Conservation (phyloP, 495 filamentous ascomycete species). For the Margaritispora aquatica region DNA sequence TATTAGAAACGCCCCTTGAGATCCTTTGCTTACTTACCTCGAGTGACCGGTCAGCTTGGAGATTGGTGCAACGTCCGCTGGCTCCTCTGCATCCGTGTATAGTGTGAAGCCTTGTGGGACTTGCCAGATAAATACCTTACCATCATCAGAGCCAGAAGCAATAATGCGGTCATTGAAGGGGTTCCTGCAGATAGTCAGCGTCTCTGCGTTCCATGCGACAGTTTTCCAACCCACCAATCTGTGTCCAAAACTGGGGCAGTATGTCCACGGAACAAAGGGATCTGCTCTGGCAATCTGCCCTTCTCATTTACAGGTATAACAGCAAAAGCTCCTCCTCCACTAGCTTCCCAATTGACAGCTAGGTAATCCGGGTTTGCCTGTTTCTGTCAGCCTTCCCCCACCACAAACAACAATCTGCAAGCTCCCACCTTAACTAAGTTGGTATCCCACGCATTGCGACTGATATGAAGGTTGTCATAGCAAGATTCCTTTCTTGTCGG, state of each 20-base stretch:
- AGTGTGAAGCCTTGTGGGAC: conserved; percentile 86
- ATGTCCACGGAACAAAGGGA: conserved; percentile 93
- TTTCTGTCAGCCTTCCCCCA: conserved; percentile 12
- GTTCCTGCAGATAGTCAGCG: conserved; percentile 54
- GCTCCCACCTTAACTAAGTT: conserved; percentile 84
- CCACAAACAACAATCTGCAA: background rate
- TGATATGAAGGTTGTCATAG: conserved; percentile 94
- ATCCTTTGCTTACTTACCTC: conserved; percentile 31
- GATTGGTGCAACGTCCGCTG: conserved; percentile 72
- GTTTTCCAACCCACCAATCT: conserved; percentile 68
- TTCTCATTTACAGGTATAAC: conserved; percentile 88
- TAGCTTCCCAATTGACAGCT: conserved; percentile 96
- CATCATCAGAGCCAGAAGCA: conserved; percentile 92
- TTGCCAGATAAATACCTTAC: conserved; percentile 93
- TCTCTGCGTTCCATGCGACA: conserved; percentile 7
- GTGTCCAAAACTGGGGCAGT: conserved; percentile 94
- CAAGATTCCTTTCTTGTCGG: conserved; percentile 85
- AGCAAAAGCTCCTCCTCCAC: conserved; percentile 94
- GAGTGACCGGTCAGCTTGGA: conserved; percentile 73
- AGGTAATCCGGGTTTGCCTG: conserved; percentile 94
- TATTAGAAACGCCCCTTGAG: conserved; percentile 6
- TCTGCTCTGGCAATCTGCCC: conserved; percentile 83
- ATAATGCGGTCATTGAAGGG: conserved; percentile 92
- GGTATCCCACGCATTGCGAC: conserved; percentile 97
- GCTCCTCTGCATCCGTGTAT: conserved; percentile 75